phyloP scores from a whole-genome alignment of 2,329 filamentous ascomycete genomes.

The Setomelanomma holmii region DNA sequence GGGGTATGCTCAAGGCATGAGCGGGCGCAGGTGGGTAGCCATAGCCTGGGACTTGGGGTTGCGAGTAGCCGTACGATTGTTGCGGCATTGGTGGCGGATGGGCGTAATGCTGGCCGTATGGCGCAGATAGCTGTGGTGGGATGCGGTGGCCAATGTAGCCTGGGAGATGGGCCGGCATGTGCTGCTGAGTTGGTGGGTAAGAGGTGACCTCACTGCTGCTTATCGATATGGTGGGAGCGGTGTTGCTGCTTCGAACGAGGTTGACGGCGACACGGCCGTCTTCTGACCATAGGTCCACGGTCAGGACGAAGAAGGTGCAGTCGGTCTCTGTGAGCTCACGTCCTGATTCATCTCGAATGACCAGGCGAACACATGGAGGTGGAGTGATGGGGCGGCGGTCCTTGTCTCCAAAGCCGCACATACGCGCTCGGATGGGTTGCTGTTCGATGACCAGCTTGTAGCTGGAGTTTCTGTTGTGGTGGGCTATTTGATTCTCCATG shows the following conservation, averaged over 20 bases:
- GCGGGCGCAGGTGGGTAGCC: background rate
- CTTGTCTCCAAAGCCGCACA: conserved; percentile 99
- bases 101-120: conserved; percentile 3
- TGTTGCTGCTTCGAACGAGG: conserved; percentile 69
- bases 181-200: conserved; percentile 65
- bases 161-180: conserved; percentile 37
- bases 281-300: conserved; percentile 72
- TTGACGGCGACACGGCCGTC: conserved; percentile 70
- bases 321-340: conserved; percentile 78
- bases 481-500: too few relatives aligned
- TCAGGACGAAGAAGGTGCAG: conserved; percentile 71
- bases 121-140: conserved; percentile 8
- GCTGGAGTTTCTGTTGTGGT: background rate
- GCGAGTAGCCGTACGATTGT: conserved; percentile 10
- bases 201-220: conserved; percentile 80
- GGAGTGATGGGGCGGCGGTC: conserved; percentile 96
- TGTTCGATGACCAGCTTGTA: conserved; percentile 80
- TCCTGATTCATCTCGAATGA: conserved; percentile 78
- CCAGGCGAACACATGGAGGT: conserved; percentile 85
- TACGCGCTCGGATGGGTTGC: conserved; percentile 89
- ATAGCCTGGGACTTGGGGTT: conserved; percentile 2
- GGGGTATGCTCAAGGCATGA: background rate
- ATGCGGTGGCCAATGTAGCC: conserved; percentile 1
- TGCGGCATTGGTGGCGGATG: too few relatives aligned
- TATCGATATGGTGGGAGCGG: conserved; percentile 73